Evolutionary conservation across 2,329 filamentous ascomycete species (phyloP).

Genomic region (Aspergillus sp.): DNA sequence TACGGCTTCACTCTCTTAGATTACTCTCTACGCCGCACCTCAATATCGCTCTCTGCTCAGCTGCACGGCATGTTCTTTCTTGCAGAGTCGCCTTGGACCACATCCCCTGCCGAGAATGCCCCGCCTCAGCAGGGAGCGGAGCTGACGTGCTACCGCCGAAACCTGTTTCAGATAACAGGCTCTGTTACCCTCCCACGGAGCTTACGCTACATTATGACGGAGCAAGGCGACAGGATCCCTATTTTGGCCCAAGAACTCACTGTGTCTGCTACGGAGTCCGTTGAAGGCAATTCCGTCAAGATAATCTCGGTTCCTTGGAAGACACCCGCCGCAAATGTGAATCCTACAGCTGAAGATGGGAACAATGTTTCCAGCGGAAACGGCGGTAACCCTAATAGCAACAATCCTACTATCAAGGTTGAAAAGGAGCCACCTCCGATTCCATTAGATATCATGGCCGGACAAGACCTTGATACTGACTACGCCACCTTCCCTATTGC

Average conservation of each 20-base stretch:
- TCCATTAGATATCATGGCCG: slow-evolving; percentile 66
- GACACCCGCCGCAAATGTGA: slow-evolving; percentile 74
- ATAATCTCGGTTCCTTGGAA: slow-evolving; percentile 98
- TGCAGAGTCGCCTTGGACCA: slow-evolving; percentile 65
- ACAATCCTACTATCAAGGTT: slow-evolving; percentile 52
- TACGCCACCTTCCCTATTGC: slow-evolving; percentile 89
- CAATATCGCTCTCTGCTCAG: slow-evolving; percentile 62
- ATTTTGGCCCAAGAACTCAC: slow-evolving; percentile 82
- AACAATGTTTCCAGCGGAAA: slow-evolving; percentile 30
- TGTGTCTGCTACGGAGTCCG: slow-evolving; percentile 90
- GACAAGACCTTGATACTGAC: slow-evolving; percentile 75
- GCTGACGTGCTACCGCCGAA: slow-evolving; percentile 91
- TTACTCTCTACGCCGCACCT: slow-evolving; percentile 58
- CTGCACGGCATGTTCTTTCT: slow-evolving; percentile 71
- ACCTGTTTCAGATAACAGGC: slow-evolving; percentile 94
- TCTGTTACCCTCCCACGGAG: slow-evolving; percentile 78
- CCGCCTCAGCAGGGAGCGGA: slow-evolving; percentile 62
- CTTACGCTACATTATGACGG: slow-evolving; percentile 77
- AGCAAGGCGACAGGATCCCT: slow-evolving; percentile 79
- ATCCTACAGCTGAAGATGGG: slow-evolving; percentile 47
- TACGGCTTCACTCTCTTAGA: slow-evolving; percentile 64
- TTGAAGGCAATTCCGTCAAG: slow-evolving; percentile 87
- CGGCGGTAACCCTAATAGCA: slow-evolving; percentile 9
- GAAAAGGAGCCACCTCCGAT: slow-evolving; percentile 88
- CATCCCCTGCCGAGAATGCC: slow-evolving; percentile 56